phyloP scores from a whole-genome alignment of 2,329 filamentous ascomycete genomes.

The Sclerotinia glacialis region DNA sequence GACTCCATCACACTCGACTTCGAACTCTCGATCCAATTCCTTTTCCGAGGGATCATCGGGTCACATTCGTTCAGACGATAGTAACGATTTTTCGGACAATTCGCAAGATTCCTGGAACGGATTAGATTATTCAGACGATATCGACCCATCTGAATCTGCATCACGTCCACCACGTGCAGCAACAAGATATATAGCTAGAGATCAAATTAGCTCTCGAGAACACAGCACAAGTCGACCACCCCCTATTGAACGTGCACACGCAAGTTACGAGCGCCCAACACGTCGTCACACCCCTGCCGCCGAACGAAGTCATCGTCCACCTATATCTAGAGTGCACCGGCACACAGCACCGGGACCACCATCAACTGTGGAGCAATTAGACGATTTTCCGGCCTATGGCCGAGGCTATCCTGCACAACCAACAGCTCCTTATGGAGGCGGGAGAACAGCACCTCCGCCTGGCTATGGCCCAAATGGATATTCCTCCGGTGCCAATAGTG shows the following conservation, averaged over 20 bases:
- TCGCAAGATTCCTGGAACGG: conserved; percentile 38
- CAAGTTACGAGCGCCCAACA: conserved; percentile 36
- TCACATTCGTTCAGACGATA: conserved; percentile 38
- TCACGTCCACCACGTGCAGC: conserved; percentile 42
- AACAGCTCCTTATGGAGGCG: conserved; percentile 33
- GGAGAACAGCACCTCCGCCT: conserved; percentile 30
- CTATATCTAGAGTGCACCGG: conserved; percentile 44
- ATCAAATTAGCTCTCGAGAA: conserved; percentile 22
- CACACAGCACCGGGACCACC: conserved; percentile 50
- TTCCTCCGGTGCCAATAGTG: conserved; percentile 26
- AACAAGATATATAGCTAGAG: conserved; percentile 32
- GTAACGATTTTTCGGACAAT: conserved; percentile 43
- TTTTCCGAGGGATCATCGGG: conserved; percentile 37
- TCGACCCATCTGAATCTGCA: conserved; percentile 59
- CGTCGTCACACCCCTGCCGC: conserved; percentile 39
- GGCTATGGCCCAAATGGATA: conserved; percentile 38
- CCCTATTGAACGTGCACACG: conserved; percentile 39
- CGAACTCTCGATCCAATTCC: conserved; percentile 33
- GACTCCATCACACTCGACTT: conserved; percentile 34
- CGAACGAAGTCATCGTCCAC: conserved; percentile 40
- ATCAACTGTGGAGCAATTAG: conserved; percentile 62
- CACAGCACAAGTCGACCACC: conserved; percentile 39
- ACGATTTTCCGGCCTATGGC: conserved; percentile 57
- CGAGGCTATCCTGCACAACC: conserved; percentile 40
- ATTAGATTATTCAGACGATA: conserved; percentile 46